Evolutionary conservation across 2,329 filamentous ascomycete species (phyloP).

Genomic region (Paecilomyces dactylethromorphus): DNA sequence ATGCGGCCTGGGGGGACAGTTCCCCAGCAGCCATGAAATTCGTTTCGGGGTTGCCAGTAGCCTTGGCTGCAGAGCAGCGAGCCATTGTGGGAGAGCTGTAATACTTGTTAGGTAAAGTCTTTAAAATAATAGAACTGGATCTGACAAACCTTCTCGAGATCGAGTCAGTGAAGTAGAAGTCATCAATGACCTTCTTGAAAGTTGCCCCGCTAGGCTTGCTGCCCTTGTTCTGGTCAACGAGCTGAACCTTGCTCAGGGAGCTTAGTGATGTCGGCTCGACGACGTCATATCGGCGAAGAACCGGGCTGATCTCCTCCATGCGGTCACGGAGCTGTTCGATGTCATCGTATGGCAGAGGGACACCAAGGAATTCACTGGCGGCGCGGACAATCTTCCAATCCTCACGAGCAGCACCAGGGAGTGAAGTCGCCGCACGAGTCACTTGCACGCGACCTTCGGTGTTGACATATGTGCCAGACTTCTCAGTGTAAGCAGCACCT

Average conservation of each 20-base stretch:
- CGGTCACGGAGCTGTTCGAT: constrained; percentile 82
- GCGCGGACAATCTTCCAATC: constrained; percentile 99
- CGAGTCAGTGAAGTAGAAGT: constrained; percentile 97
- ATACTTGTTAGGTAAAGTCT: constrained; percentile 7
- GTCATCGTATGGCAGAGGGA: constrained; percentile 86
- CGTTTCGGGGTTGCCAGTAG: constrained; percentile 67
- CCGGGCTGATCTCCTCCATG: constrained; percentile 91
- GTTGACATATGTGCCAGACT: constrained; percentile 93
- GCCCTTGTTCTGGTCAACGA: constrained; percentile 95
- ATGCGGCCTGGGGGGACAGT: constrained; percentile 34
- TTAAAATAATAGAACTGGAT: background rate
- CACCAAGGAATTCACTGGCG: constrained; percentile 81
- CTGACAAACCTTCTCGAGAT: constrained; percentile 82
- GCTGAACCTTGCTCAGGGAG: constrained; percentile 81
- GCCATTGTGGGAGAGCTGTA: constrained; percentile 93
- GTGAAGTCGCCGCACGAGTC: constrained; percentile 79
- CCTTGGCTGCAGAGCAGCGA: constrained; percentile 89
- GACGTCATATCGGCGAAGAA: constrained; percentile 82
- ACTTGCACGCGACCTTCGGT: constrained; percentile 95
- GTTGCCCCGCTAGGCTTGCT: constrained; percentile 63
- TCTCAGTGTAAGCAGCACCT: constrained; percentile 94
- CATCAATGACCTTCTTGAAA: constrained; percentile 79
- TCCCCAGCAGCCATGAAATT: constrained; percentile 71
- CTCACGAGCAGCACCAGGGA: constrained; percentile 83
- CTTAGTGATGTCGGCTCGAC: constrained; percentile 72